A percentile compares a stretch with the other conserved stretches of the same genome.
Evolutionary conservation across 352 stramenopile genomes (phyloP).

Genomic region (Phytophthora fragariae): DNA sequence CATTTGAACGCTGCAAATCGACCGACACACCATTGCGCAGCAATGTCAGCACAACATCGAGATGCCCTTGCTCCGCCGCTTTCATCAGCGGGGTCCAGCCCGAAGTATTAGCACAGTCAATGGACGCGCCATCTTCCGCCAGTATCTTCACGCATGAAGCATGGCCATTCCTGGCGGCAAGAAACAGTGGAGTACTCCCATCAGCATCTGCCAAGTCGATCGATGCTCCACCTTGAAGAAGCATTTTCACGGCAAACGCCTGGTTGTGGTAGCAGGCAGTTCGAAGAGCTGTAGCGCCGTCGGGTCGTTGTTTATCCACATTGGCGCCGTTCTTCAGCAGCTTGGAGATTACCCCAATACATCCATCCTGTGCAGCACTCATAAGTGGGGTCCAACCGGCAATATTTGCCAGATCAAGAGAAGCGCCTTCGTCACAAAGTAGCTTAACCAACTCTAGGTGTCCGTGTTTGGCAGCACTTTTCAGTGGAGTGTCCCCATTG

Average conservation of each 20-base stretch:
- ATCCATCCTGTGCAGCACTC: background rate
- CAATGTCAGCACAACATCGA: background rate
- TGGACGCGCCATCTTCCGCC: background rate
- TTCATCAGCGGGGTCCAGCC: slow-evolving; percentile 15
- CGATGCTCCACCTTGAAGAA: background rate
- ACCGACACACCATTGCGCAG: background rate
- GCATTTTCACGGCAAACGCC: too few relatives aligned
- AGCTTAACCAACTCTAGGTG: background rate
- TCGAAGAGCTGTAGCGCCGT: slow-evolving; percentile 1
- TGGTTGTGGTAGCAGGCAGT: background rate
- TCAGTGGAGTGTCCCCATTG: background rate
- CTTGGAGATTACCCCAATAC: background rate
- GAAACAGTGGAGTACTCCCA: slow-evolving; percentile 3
- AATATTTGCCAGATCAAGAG: background rate
- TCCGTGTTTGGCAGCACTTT: slow-evolving; percentile 1
- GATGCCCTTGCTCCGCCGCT: slow-evolving; percentile 11
- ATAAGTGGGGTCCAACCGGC: background rate
- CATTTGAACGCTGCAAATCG: slow-evolving; percentile 2
- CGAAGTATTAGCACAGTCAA: background rate
- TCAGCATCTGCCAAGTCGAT: background rate
- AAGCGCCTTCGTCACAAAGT: background rate
- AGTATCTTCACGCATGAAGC: slow-evolving; percentile 1
- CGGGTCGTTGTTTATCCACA: background rate
- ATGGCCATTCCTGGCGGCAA: background rate
- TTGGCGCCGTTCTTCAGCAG: background rate